Percentiles rank a stretch among this genome's conserved stretches.
Evolutionary conservation across 2,329 filamentous ascomycete species (phyloP).

Genomic region (Pseudopyricularia cyperi): DNA sequence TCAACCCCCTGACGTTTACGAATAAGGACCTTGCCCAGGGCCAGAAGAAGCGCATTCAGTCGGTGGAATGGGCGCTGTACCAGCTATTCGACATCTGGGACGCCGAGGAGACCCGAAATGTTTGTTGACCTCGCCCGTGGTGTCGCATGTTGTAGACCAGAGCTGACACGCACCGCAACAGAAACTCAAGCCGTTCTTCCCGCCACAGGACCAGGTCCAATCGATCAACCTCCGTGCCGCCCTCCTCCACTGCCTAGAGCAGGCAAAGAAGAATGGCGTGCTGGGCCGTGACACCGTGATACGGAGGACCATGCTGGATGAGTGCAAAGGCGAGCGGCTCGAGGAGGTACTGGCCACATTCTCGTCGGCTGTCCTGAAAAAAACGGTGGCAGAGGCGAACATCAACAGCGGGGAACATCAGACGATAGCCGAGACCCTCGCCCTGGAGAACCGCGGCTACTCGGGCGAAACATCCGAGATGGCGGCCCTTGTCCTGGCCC

Average conservation of each 20-base stretch:
- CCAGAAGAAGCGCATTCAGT: slow-evolving; percentile 70
- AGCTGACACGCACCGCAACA: slow-evolving; percentile 18
- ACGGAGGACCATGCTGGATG: slow-evolving; percentile 91
- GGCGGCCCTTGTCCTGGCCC: slow-evolving; percentile 56
- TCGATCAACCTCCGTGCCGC: slow-evolving; percentile 81
- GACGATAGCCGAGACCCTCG: slow-evolving; percentile 35
- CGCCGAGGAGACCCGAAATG: slow-evolving; percentile 58
- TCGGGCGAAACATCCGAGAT: slow-evolving; percentile 41
- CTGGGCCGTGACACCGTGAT: slow-evolving; percentile 69
- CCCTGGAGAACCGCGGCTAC: slow-evolving; percentile 46
- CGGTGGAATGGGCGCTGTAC: slow-evolving; percentile 84
- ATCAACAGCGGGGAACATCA: slow-evolving; percentile 6
- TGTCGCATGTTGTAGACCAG: too few species aligned
- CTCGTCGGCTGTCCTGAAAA: slow-evolving; percentile 71
- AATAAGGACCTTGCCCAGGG: slow-evolving; percentile 52
- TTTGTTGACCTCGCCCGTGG: slow-evolving; percentile 15
- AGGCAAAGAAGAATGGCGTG: slow-evolving; percentile 75
- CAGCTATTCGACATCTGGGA: slow-evolving; percentile 80
- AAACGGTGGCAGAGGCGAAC: slow-evolving; percentile 33
- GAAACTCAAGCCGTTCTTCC: slow-evolving; percentile 86
- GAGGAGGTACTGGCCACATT: slow-evolving; percentile 78
- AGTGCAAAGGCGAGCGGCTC: slow-evolving; percentile 84
- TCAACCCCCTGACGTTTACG: slow-evolving; percentile 58
- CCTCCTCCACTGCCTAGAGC: slow-evolving; percentile 67
- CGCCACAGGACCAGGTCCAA: slow-evolving; percentile 78